phyloP scores from a whole-genome alignment of 140 eudicot species.

The Oenanthe javanica region DNA sequence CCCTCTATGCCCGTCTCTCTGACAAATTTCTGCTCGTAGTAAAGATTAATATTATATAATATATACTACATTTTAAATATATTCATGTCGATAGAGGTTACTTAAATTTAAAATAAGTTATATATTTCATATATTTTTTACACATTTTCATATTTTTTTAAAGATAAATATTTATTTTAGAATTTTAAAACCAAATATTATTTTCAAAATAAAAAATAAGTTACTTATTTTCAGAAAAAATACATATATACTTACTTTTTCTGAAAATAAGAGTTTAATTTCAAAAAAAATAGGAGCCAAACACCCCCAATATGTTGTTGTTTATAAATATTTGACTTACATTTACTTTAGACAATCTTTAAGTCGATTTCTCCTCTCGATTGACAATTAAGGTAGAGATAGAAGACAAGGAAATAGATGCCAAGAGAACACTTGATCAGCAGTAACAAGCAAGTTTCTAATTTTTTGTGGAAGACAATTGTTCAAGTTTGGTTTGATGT shows the following conservation, averaged over 20 bases:
- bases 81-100: neutral
- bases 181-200: too few relatives aligned
- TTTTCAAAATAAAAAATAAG: too few relatives aligned
- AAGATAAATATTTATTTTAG: too few relatives aligned
- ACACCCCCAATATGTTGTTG: neutral
- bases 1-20: neutral
- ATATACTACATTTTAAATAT: neutral
- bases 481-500: too few relatives aligned
- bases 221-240: too few relatives aligned
- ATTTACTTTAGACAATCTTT: neutral
- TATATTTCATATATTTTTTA: too few relatives aligned
- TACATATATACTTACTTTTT: too few relatives aligned
- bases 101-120: too few relatives aligned
- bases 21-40: neutral
- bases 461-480: slow-evolving; percentile 1
- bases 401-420: neutral
- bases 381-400: neutral
- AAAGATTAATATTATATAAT: too few relatives aligned
- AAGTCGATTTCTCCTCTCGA: neutral
- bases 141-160: too few relatives aligned
- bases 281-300: too few relatives aligned
- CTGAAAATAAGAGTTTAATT: too few relatives aligned
- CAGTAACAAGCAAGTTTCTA: slow-evolving; percentile 1
- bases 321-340: neutral
- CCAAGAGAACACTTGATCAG: neutral